Base-by-base conservation (phyloP, 805 yeast genomes). In the Sungouiella thailandica region DNA sequence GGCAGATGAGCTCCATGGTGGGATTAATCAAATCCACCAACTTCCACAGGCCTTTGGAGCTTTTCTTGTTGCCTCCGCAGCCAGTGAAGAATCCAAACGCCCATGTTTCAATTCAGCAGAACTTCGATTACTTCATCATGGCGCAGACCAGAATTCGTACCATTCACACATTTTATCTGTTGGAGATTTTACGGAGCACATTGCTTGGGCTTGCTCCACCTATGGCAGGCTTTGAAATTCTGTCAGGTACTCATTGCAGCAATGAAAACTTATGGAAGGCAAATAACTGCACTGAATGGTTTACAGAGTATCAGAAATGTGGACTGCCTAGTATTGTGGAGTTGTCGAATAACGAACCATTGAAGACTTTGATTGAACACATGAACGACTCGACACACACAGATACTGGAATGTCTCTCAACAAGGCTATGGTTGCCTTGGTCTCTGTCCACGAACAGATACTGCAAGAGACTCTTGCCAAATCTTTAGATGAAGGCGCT, bases 361-460 rank as follows among this genome's bases (percentile, higher is more conserved):
- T 71, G 49, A 57, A 57, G 29, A 61, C 62, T 30, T 62, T 76
- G 46, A 49, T 72, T 34, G 68, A 64, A 36, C 74, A 72, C 40
- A 49, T 80, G 51, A 59, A 61, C 29, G 63, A 70, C 53, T 47
- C 58, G 55, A 37, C 53, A 24, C 55, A 45, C 37, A 18, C 35
- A 7, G 72, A 53, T 33, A 55, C 63, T 29, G 60, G 56, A 17
- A 51, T 72, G 23, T 71, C 78, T 3, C 60, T 67, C 52, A 65
- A 72, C 36, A 72, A 81, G 12, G 45, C 73, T 37, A 53, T 80
- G 25, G 70, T 80, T 3, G 61, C 80, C 40, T 58, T 83, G 40
- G 69, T 82, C 60, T 74, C 82, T 13, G 65, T 83, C 25, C 85
- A 82, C 51, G 90, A 82, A 44, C 69, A 66, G 44, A 77, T 83